These are phyloP conservation scores for Diaporthe sp. DNA, from an alignment of 2,329 filamentous ascomycete species.

Conservation along the genomic window DNA sequence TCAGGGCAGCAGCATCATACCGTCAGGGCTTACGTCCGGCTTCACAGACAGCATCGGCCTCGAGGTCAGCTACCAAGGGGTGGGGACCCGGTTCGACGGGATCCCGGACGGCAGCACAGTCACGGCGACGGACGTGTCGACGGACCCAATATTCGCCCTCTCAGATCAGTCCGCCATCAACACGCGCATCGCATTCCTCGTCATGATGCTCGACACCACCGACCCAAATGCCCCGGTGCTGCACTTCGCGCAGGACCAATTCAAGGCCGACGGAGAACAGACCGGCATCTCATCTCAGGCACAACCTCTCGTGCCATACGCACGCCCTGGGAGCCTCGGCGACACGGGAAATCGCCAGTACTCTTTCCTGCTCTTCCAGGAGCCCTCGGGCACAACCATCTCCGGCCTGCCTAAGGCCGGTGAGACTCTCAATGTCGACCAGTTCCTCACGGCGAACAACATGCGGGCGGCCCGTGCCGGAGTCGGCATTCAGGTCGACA, in stretches of 20 bases:
- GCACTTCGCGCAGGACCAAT: constrained; percentile 21
- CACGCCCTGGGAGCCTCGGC: constrained; percentile 9
- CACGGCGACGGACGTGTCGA: background rate
- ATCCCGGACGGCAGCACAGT: constrained; percentile 2
- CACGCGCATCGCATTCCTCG: constrained; percentile 10
- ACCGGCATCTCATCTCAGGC: constrained; percentile 17
- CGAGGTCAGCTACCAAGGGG: constrained; percentile 11
- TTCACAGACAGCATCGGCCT: constrained; percentile 10
- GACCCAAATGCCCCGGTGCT: background rate
- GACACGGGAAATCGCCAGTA: constrained; percentile 24
- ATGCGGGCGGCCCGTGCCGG: constrained; percentile 5
- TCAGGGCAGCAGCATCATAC: constrained; percentile 2
- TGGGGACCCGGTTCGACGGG: constrained; percentile 16
- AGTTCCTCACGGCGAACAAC: constrained; percentile 3
- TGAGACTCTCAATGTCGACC: background rate
- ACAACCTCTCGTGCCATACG: constrained; percentile 11
- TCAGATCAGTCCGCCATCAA: constrained; percentile 10
- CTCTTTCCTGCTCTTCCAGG: constrained; percentile 22
- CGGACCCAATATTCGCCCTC: constrained; percentile 4
- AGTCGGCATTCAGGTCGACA: background rate
- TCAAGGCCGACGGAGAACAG: constrained; percentile 19
- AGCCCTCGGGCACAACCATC: background rate
- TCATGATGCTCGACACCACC: constrained; percentile 30
- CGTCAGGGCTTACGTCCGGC: background rate
- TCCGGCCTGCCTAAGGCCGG: background rate